Evolutionary conservation across 768 basidiomycete species (phyloP).

Genomic region (Tulasnella sp.): DNA sequence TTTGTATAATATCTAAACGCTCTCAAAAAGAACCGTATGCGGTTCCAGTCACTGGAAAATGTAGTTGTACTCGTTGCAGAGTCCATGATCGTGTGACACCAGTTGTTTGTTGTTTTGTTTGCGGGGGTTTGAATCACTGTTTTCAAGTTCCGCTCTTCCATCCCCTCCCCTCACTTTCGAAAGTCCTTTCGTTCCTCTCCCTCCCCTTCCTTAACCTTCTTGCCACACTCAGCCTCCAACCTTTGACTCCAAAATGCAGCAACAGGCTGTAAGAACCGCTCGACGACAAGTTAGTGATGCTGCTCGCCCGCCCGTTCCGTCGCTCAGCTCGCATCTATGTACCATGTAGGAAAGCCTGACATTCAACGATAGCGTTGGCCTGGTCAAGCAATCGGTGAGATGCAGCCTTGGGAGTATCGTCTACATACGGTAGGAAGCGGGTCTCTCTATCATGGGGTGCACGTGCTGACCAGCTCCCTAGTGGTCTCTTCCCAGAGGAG

Average conservation of each 20-base stretch:
- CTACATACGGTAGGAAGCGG: slow-evolving; percentile 1
- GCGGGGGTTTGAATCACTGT: too few relatives aligned
- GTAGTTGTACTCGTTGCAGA: slow-evolving; percentile 10
- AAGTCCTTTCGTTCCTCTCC: not conserved
- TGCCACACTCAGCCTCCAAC: not conserved
- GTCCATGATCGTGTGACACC: not conserved
- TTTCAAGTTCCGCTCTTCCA: not conserved
- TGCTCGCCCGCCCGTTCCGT: not conserved
- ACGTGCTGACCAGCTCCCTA: slow-evolving; percentile 15
- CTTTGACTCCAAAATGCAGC: not conserved
- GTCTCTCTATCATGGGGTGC: not conserved
- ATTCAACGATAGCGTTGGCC: slow-evolving; percentile 31
- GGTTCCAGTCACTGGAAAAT: slow-evolving; percentile 25
- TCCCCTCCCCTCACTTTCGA: not conserved
- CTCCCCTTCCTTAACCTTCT: not conserved
- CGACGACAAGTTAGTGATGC: not conserved
- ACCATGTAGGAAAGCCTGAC: slow-evolving; percentile 35
- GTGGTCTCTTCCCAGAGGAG: slow-evolving; percentile 39
- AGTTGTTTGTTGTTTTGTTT: not conserved
- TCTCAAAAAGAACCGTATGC: slow-evolving; percentile 21
- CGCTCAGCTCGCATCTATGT: not conserved
- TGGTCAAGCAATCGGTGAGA: slow-evolving; percentile 37
- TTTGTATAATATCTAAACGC: slow-evolving; percentile 25
- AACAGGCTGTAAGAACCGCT: not conserved
- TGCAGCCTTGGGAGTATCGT: slow-evolving; percentile 37